These are phyloP conservation scores for Macrolepiota albuminosa DNA, from an alignment of 768 basidiomycete species.

Conservation along the genomic window DNA sequence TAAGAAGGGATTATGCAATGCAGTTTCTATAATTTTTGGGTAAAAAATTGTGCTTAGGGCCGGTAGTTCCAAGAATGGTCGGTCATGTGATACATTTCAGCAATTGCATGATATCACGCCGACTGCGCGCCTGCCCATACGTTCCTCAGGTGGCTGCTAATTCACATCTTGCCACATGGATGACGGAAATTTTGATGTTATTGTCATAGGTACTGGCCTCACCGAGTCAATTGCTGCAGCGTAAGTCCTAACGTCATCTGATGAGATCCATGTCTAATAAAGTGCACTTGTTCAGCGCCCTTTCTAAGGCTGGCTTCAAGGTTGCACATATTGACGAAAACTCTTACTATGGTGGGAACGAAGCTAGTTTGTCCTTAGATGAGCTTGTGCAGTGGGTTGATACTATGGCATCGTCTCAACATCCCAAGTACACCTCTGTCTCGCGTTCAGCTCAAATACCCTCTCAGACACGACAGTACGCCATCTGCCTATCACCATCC, in stretches of 20 bases:
- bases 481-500: slow-evolving; percentile 79
- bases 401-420: slow-evolving; percentile 18
- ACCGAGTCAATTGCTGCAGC: slow-evolving; percentile 85
- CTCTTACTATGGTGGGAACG: slow-evolving; percentile 77
- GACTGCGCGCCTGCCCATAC: neutral
- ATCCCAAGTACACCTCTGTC: slow-evolving; percentile 36
- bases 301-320: slow-evolving; percentile 83
- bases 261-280: neutral
- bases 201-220: slow-evolving; percentile 75
- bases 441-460: slow-evolving; percentile 39
- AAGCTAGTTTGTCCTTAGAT: slow-evolving; percentile 77
- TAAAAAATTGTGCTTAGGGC: slow-evolving; percentile 26
- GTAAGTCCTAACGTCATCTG: slow-evolving; percentile 43
- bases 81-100: slow-evolving; percentile 10
- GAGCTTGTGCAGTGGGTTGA: slow-evolving; percentile 76
- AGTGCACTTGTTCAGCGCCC: slow-evolving; percentile 50
- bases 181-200: slow-evolving; percentile 54
- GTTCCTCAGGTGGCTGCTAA: neutral
- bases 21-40: slow-evolving; percentile 20
- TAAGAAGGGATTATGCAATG: slow-evolving; percentile 8
- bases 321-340: slow-evolving; percentile 88
- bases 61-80: slow-evolving; percentile 15
- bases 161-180: slow-evolving; percentile 21
- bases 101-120: neutral
- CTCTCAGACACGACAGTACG: slow-evolving; percentile 68